A percentile compares a stretch with the other conserved stretches of the same genome.
Conservation (phyloP, 179 eudicot species). For the Spinacia oleracea region DNA sequence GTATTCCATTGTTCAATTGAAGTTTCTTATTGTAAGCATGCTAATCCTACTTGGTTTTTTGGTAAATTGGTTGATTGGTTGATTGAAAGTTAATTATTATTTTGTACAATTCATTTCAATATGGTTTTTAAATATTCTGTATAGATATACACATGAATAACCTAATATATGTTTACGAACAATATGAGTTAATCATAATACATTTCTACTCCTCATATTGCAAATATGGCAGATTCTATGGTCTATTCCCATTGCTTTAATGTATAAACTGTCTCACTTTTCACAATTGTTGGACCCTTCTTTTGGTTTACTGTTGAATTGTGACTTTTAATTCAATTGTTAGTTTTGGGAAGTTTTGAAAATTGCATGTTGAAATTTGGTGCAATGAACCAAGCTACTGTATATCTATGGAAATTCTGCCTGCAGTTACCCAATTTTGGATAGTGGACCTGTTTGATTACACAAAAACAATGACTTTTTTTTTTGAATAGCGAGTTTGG, state of each 20-base stretch:
- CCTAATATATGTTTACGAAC: too few relatives aligned
- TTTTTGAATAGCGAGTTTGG: not conserved
- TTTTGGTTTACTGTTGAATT: not conserved
- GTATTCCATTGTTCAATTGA: too few relatives aligned
- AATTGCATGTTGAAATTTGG: not conserved
- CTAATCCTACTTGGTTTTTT: too few relatives aligned
- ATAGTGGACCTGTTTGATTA: not conserved
- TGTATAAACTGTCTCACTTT: slow-evolving; percentile 16
- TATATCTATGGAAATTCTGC: not conserved
- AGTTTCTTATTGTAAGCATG: too few relatives aligned
- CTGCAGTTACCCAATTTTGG: not conserved
- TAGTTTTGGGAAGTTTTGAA: not conserved
- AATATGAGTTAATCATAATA: slow-evolving; percentile 22
- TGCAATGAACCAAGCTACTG: not conserved
- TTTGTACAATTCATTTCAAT: too few relatives aligned
- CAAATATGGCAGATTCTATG: slow-evolving; percentile 35
- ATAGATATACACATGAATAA: too few relatives aligned
- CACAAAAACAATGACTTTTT: too few relatives aligned
- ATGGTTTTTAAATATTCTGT: too few relatives aligned
- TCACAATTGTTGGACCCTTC: not conserved
- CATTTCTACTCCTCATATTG: slow-evolving; percentile 16
- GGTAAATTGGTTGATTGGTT: too few relatives aligned
- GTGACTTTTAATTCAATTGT: not conserved
- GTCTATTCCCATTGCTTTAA: slow-evolving; percentile 30
- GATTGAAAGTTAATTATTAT: too few relatives aligned